Base-by-base conservation (phyloP, 805 yeast species). In the Zygotorulaspora florentina region DNA sequence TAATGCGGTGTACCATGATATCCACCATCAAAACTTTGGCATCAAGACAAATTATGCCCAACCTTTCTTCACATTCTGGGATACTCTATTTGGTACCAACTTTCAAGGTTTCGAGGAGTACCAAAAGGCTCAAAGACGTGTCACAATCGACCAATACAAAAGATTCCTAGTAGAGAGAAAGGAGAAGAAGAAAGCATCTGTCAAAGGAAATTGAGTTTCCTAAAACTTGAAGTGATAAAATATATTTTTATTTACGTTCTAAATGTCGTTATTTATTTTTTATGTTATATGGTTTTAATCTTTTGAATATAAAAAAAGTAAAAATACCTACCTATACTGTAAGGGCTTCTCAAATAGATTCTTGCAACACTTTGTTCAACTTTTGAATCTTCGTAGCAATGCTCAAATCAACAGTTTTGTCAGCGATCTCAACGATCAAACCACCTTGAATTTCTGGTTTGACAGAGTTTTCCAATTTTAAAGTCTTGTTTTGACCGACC, bases 11-110 rank as follows among this genome's bases (percentile, higher is more conserved):
- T 93, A 89, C 66, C 99, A 93, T 62, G 99, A 93, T 68, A 90
- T 93, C 56, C 99, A 93, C 65, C 99, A 93, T 68, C 99, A 93
- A 73, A 81, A 80, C 58, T 93, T 91, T 74, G 99, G 99, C 31
- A 81, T 93, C 69, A 88, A 88, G 72, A 81, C 84, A 46, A 93
- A 93, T 70, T 93, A 83, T 61, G 83, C 95, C 11, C 99, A 93
- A 73, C 99, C 99, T 3, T 93, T 91, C 71, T 93, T 93, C 69
- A 84, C 88, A 1, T 81, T 88, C 61, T 93, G 99, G 99, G 99
- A 93, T 67, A 69, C 69, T 42, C 52, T 82, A 40, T 75, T 78
- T 46, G 77, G 80, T 45, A 88, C 98, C 1, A 81, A 83, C 59
- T 90, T 83, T 68, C 72, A 79, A 62, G 78, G 77, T 18, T 69